Evolutionary conservation across 768 basidiomycete species (phyloP).

Genomic region (Rhodotorula babjevae): DNA sequence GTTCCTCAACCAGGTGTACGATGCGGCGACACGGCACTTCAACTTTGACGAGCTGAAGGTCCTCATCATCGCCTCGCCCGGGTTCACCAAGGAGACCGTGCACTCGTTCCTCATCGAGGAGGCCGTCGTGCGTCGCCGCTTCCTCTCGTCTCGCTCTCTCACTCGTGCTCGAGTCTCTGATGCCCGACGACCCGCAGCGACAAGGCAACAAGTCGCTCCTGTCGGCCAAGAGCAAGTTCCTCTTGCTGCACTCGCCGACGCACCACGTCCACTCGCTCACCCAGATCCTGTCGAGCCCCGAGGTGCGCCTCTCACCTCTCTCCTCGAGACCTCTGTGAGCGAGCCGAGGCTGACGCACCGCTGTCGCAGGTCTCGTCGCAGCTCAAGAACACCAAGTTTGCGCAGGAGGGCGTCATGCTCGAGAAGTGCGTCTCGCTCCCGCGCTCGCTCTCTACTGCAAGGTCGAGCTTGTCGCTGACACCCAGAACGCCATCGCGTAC

Average conservation of each 20-base stretch:
- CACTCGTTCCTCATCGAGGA: constrained; percentile 77
- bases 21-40: constrained; percentile 82
- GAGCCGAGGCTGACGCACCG: constrained; percentile 1
- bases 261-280: constrained; percentile 93
- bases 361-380: constrained; percentile 60
- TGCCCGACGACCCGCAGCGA: constrained; percentile 44
- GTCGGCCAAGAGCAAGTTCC: constrained; percentile 71
- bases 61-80: constrained; percentile 93
- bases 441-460: no score
- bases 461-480: no score
- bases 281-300: constrained; percentile 88
- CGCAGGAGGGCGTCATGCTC: constrained; percentile 80
- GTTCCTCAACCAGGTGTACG: constrained; percentile 79
- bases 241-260: constrained; percentile 86
- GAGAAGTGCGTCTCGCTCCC: constrained; percentile 75
- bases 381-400: constrained; percentile 93
- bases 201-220: constrained; percentile 79
- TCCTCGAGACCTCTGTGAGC: not conserved
- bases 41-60: constrained; percentile 77
- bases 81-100: constrained; percentile 87
- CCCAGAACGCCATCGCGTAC: not conserved
- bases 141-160: no score
- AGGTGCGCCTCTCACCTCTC: constrained; percentile 54
- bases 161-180: no score
- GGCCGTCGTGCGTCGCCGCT: constrained; percentile 52